Evolutionary conservation across 1,139 yeast species (phyloP).

Genomic region (Pneumocystis sp.): DNA sequence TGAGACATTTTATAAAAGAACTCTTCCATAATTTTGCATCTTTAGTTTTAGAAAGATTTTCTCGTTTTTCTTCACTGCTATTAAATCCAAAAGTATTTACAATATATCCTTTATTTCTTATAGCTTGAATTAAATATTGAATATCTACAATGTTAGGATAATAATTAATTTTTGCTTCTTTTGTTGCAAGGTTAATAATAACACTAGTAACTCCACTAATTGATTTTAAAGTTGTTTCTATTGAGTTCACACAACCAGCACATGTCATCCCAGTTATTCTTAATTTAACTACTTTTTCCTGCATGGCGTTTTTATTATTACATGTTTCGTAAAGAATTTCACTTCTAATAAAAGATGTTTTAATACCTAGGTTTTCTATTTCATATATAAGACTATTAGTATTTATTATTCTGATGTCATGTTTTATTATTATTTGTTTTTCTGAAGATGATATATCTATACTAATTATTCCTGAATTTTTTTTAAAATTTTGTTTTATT

Average conservation of each 20-base stretch:
- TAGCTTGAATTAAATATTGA: constrained; percentile 42
- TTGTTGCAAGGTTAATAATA: constrained; percentile 58
- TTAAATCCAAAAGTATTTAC: constrained; percentile 31
- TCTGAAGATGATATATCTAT: neutral
- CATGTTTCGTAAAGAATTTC: neutral
- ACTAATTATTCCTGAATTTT: neutral
- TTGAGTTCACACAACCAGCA: constrained; percentile 58
- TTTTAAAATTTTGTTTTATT: neutral
- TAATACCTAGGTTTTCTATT: neutral
- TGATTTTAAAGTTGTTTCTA: constrained; percentile 38
- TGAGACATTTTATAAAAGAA: constrained; percentile 37
- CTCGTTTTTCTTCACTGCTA: constrained; percentile 48
- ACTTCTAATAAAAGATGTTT: neutral
- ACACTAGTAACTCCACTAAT: constrained; percentile 37
- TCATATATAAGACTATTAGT: neutral
- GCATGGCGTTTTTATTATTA: neutral
- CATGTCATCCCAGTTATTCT: constrained; percentile 70
- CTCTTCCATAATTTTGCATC: constrained; percentile 60
- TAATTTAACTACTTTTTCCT: constrained; percentile 13
- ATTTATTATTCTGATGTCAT: neutral
- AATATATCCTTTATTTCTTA: constrained; percentile 37
- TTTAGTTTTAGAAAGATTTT: constrained; percentile 48
- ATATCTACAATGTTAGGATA: constrained; percentile 21
- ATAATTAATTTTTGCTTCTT: constrained; percentile 48
- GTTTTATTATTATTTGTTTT: neutral